phyloP scores from a whole-genome alignment of 192 early-diverging fungal genomes.

The Geosiphon pyriformis region DNA sequence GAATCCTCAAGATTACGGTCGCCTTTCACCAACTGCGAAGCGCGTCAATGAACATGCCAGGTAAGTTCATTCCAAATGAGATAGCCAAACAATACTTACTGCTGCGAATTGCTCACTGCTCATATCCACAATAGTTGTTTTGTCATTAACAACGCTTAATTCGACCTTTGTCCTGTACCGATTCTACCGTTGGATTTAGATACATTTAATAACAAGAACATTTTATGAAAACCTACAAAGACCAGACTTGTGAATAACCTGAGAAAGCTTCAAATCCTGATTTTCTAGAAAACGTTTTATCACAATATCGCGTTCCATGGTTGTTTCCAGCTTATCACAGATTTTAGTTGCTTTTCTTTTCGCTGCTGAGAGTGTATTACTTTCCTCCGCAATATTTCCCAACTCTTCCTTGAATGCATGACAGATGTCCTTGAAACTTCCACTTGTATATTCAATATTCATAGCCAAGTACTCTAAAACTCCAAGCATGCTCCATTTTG shows the following conservation, averaged over 20 bases:
- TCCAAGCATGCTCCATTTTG: constrained; percentile 19
- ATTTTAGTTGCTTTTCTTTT: constrained; percentile 23
- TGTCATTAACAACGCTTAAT: constrained; percentile 23
- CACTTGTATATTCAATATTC: constrained; percentile 24
- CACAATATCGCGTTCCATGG: constrained; percentile 9
- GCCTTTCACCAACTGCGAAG: constrained; percentile 20
- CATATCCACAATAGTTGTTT: constrained; percentile 16
- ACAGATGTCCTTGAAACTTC: constrained; percentile 17
- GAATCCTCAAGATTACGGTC: constrained; percentile 8
- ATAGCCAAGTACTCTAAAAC: constrained; percentile 10
- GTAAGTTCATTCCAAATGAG: constrained; percentile 16
- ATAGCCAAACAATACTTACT: constrained; percentile 18
- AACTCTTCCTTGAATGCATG: constrained; percentile 19
- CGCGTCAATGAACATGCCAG: no score
- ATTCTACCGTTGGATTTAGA: constrained; percentile 19
- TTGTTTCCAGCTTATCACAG: constrained; percentile 20
- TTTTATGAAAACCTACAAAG: constrained; percentile 15
- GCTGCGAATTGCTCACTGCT: constrained; percentile 16
- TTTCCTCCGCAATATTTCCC: constrained; percentile 22
- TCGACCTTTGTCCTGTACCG: constrained; percentile 20
- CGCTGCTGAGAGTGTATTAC: constrained; percentile 12
- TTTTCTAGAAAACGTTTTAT: constrained; percentile 24
- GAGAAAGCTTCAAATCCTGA: constrained; percentile 12
- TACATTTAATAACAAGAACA: constrained; percentile 11
- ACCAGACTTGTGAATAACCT: constrained; percentile 15